These are phyloP conservation scores for Entelexis sorbosivorans DNA, from an alignment of 1,139 yeast species.

Conservation along the genomic window DNA sequence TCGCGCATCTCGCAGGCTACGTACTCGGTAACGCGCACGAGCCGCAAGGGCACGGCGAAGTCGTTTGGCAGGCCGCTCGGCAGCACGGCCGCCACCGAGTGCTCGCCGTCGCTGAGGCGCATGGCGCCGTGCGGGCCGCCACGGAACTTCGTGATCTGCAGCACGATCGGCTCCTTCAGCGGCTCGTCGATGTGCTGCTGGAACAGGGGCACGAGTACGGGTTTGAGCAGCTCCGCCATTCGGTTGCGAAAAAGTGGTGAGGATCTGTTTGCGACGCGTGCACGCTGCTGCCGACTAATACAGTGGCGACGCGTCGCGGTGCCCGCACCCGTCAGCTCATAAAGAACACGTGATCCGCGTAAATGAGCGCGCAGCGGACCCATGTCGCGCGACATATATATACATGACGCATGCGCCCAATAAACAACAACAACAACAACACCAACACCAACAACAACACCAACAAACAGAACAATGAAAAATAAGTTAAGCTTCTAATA, in stretches of 20 bases:
- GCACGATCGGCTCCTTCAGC: constrained; percentile 10
- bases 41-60: constrained; percentile 8
- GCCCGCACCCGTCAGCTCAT: background rate
- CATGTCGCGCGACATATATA: no score
- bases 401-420: no score
- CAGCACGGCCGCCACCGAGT: constrained; percentile 8
- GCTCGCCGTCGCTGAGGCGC: constrained; percentile 13
- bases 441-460: background rate
- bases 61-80: background rate
- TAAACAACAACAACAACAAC: no score
- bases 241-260: background rate
- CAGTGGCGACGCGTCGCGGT: background rate
- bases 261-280: constrained; percentile 1
- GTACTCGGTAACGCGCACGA: constrained; percentile 9
- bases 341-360: background rate
- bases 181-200: background rate
- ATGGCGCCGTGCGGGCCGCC: background rate
- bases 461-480: background rate
- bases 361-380: no score
- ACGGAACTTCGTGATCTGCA: constrained; percentile 14
- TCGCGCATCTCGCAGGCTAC: constrained; percentile 4
- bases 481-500: no score
- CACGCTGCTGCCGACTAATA: background rate
- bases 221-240: constrained; percentile 13
- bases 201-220: constrained; percentile 9